A percentile compares a stretch with the other conserved stretches of the same genome.
Evolutionary conservation across 768 basidiomycete genomes (phyloP).

Genomic region (Punctularia strigosozonata): DNA sequence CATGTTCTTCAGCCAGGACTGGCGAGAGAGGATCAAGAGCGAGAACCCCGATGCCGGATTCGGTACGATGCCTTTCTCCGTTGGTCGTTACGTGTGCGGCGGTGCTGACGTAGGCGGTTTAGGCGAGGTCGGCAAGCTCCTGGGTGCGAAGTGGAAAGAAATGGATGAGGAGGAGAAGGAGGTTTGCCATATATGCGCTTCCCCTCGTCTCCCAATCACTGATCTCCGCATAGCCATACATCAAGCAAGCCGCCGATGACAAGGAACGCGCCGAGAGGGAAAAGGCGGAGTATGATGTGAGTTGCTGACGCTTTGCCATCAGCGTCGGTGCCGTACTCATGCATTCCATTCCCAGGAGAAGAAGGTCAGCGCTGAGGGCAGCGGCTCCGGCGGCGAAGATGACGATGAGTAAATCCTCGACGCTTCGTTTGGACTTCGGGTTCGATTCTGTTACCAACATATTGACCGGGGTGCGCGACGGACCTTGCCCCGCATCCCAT

Average conservation of each 20-base stretch:
- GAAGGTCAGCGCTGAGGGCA: constrained; percentile 25
- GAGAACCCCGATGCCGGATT: constrained; percentile 95
- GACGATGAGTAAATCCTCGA: constrained; percentile 31
- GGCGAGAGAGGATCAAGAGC: constrained; percentile 89
- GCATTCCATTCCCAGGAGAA: constrained; percentile 10
- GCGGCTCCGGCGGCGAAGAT: constrained; percentile 28
- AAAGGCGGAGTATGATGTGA: constrained; percentile 38
- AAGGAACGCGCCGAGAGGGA: constrained; percentile 82
- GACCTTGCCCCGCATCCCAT: too few relatives aligned
- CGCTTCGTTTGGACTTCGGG: too few relatives aligned
- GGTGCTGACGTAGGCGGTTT: constrained; percentile 8
- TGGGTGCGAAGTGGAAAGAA: constrained; percentile 97
- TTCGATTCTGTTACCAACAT: too few relatives aligned
- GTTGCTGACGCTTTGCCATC: constrained; percentile 10
- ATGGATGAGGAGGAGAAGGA: constrained; percentile 86
- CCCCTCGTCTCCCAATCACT: constrained; percentile 4
- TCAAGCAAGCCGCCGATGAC: constrained; percentile 77
- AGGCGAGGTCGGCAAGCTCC: constrained; percentile 91
- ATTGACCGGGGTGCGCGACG: too few relatives aligned
- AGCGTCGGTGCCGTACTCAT: not conserved
- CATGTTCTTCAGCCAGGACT: constrained; percentile 98
- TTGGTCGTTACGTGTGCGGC: constrained; percentile 5
- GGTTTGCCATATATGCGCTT: constrained; percentile 28
- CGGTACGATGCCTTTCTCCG: constrained; percentile 34
- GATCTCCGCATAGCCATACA: constrained; percentile 54